Evolutionary conservation across 352 stramenopile species (phyloP).

Genomic region (Phytophthora kernoviae): DNA sequence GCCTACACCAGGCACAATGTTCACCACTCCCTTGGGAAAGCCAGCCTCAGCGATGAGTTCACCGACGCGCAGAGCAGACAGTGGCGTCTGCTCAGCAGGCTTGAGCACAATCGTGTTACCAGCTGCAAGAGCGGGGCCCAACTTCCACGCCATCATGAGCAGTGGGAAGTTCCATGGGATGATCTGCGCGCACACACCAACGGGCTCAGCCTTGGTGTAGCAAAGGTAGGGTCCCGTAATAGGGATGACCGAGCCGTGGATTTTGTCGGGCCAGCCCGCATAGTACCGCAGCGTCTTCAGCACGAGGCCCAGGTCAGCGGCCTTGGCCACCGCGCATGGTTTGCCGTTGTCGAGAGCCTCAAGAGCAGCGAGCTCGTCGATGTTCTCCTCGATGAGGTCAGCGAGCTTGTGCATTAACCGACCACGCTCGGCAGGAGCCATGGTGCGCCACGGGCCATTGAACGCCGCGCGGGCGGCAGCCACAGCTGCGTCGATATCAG

Average conservation of each 20-base stretch:
- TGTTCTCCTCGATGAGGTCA: slow-evolving; percentile 64
- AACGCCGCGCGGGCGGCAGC: slow-evolving; percentile 70
- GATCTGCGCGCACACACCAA: slow-evolving; percentile 93
- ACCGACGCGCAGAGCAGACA: slow-evolving; percentile 91
- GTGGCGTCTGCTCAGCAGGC: slow-evolving; percentile 93
- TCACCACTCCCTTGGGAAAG: slow-evolving; percentile 83
- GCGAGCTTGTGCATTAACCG: slow-evolving; percentile 53
- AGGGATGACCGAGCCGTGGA: slow-evolving; percentile 77
- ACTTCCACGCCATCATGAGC: slow-evolving; percentile 96
- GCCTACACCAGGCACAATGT: slow-evolving; percentile 74
- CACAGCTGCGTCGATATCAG: slow-evolving; percentile 81
- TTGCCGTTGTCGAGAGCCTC: slow-evolving; percentile 97
- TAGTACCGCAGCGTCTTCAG: slow-evolving; percentile 93
- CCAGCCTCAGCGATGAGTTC: slow-evolving; percentile 84
- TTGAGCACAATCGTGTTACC: slow-evolving; percentile 96
- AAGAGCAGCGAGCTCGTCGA: slow-evolving; percentile 72
- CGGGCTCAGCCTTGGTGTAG: slow-evolving; percentile 78
- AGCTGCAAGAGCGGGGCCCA: slow-evolving; percentile 85
- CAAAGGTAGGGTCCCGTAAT: slow-evolving; percentile 58
- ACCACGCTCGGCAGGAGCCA: slow-evolving; percentile 45
- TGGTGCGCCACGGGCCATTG: slow-evolving; percentile 64
- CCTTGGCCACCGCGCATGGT: slow-evolving; percentile 83
- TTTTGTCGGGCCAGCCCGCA: slow-evolving; percentile 89
- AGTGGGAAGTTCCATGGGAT: slow-evolving; percentile 98
- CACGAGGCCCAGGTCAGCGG: slow-evolving; percentile 86